These are phyloP conservation scores for Ampelocalamus luodianensis DNA, from an alignment of 176 grass and related monocot species.

Conservation along the genomic window DNA sequence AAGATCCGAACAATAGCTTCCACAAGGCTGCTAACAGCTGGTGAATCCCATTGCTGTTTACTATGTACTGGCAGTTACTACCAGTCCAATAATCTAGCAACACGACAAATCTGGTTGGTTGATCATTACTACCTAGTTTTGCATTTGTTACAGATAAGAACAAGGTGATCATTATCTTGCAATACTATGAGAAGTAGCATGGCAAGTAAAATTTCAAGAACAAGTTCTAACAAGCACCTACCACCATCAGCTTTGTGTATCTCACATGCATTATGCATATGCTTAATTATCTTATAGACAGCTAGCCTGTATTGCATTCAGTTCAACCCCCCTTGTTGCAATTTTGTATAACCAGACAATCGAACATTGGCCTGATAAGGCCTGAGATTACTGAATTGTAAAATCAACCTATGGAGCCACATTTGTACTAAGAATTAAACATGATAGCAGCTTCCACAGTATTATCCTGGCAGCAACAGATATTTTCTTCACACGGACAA, in stretches of 20 bases:
- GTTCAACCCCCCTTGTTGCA: neutral
- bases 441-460: neutral
- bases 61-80: neutral
- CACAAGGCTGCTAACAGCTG: neutral
- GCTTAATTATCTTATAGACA: neutral
- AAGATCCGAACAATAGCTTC: neutral
- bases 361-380: neutral
- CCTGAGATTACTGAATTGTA: neutral
- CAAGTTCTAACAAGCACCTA: neutral
- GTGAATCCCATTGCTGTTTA: neutral
- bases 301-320: neutral
- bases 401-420: neutral
- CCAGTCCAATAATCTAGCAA: neutral
- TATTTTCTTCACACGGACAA: neutral
- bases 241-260: neutral
- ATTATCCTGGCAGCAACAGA: neutral
- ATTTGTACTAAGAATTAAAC: neutral
- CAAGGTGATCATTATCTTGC: neutral
- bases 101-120: neutral
- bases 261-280: neutral
- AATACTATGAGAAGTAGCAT: neutral
- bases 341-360: neutral
- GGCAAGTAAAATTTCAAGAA: neutral
- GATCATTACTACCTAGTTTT: neutral
- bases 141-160: conserved; percentile 28